A percentile compares a stretch with the other conserved stretches of the same genome.
Evolutionary conservation across 179 eudicot species (phyloP).

Genomic region (Beta macrorhiza): DNA sequence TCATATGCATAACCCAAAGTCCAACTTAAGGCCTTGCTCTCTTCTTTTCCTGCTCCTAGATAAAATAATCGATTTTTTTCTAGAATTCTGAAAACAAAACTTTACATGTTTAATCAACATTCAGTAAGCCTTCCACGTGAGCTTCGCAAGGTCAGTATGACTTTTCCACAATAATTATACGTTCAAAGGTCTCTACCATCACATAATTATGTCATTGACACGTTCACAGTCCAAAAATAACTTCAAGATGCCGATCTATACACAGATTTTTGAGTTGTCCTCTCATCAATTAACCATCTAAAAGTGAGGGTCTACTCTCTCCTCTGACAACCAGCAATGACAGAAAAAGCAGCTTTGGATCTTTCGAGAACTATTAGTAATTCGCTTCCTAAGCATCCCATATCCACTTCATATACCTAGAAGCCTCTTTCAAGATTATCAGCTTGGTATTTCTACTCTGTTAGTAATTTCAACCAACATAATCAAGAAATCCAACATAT

Average conservation of each 20-base stretch:
- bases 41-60: background rate
- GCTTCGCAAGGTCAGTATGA: background rate
- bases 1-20: background rate
- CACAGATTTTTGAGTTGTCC: background rate
- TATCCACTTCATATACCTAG: background rate
- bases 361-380: background rate
- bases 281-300: constrained; percentile 2
- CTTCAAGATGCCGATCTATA: background rate
- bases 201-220: background rate
- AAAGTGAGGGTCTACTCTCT: background rate
- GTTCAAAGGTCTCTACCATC: background rate
- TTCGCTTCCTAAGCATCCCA: background rate
- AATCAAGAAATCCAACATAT: background rate
- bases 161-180: background rate
- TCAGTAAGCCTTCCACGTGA: constrained; percentile 2
- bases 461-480: background rate
- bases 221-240: background rate
- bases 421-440: background rate
- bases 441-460: background rate
- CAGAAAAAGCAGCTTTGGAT: background rate
- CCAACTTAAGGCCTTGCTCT: background rate
- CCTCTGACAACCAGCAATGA: background rate
- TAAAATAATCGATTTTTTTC: background rate
- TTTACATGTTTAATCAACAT: background rate
- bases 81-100: background rate